Conservation (phyloP, 202 grass and related monocot species). For the Hordeum pubiflorum region DNA sequence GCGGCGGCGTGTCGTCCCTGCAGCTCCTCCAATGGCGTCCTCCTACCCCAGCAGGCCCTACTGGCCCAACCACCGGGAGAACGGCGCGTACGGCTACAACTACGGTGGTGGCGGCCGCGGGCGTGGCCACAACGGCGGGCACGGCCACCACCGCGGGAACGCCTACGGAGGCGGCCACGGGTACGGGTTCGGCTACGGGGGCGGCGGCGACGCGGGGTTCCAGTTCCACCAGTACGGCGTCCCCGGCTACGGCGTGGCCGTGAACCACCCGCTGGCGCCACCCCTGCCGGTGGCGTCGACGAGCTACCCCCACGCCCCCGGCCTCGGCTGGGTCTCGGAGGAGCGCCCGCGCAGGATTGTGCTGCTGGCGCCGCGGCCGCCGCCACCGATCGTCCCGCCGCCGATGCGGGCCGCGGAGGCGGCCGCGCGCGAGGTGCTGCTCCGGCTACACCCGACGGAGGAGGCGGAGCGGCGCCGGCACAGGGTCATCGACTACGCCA, state of each 20-base stretch:
- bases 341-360: not conserved
- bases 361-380: not conserved
- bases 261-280: not conserved
- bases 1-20: not conserved
- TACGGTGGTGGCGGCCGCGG: not conserved
- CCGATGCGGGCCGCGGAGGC: conserved; percentile 35
- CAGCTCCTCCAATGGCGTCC: not conserved
- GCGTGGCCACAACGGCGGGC: too few relatives aligned
- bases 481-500: conserved; percentile 42
- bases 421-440: conserved; percentile 42
- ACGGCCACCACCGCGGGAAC: not conserved
- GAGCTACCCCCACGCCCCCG: not conserved
- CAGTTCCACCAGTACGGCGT: not conserved
- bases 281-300: not conserved
- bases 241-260: not conserved
- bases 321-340: not conserved
- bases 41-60: not conserved
- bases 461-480: conserved; percentile 51
- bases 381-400: conserved; percentile 14
- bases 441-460: conserved; percentile 56
- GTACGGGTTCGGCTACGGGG: not conserved
- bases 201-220: not conserved
- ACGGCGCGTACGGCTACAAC: too few relatives aligned
- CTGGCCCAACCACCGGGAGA: not conserved
- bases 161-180: not conserved